phyloP scores from a whole-genome alignment of 1,139 yeast genomes.

The Taphrina populina region DNA sequence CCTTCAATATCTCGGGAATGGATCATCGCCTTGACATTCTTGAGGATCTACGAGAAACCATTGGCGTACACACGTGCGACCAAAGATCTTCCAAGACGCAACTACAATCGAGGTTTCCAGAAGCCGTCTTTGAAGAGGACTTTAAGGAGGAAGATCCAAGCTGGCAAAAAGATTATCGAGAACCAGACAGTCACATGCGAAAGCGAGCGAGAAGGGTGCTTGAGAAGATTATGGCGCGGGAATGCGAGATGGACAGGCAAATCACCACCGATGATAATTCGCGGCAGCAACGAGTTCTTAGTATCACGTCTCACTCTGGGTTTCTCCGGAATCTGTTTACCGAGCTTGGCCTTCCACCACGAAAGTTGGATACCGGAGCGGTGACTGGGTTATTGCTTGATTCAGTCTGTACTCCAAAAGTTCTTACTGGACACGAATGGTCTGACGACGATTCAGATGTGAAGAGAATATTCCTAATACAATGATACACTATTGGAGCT shows the following conservation, averaged over 20 bases:
- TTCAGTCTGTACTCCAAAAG: neutral
- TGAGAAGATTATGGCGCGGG: slow-evolving; percentile 50
- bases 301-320: slow-evolving; percentile 29
- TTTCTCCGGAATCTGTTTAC: slow-evolving; percentile 16
- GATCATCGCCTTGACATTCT: slow-evolving; percentile 39
- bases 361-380: slow-evolving; percentile 2
- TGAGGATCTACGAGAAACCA: slow-evolving; percentile 59
- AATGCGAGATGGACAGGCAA: slow-evolving; percentile 1
- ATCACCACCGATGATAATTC: too few relatives aligned
- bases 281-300: slow-evolving; percentile 1
- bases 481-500: too few relatives aligned
- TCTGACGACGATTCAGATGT: neutral
- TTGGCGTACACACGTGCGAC: slow-evolving; percentile 69
- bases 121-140: slow-evolving; percentile 47
- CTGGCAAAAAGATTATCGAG: slow-evolving; percentile 51
- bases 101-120: slow-evolving; percentile 48
- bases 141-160: slow-evolving; percentile 54
- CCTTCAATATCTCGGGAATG: neutral
- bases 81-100: slow-evolving; percentile 52
- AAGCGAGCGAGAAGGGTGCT: slow-evolving; percentile 54
- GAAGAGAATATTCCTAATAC: neutral
- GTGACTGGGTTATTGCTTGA: slow-evolving; percentile 1
- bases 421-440: neutral
- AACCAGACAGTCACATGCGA: slow-evolving; percentile 53
- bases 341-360: neutral